Evolutionary conservation across 345 rosid genomes (phyloP).

Genomic region (Kernera saxatilis): DNA sequence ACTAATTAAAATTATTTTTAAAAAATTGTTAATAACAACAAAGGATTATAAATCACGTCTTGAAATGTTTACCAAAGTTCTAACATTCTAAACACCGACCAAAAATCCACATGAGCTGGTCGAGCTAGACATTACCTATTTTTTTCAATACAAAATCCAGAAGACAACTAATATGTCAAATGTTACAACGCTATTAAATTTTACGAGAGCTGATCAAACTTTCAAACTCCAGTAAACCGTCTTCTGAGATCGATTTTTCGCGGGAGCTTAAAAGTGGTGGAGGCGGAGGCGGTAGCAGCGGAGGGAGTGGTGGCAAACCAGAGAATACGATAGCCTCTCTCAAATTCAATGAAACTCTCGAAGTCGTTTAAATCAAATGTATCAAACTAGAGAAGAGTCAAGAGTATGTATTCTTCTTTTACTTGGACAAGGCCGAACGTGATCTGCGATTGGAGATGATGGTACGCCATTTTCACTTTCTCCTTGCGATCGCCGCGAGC

Average conservation of each 20-base stretch:
- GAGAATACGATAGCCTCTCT: not conserved
- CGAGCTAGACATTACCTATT: not conserved
- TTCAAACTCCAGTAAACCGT: too few species aligned
- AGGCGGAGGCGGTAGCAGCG: not conserved
- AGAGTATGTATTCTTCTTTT: not conserved
- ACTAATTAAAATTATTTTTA: too few species aligned
- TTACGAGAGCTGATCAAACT: not conserved
- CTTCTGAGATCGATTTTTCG: too few species aligned
- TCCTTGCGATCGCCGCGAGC: slow-evolving; percentile 36
- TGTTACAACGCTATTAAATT: not conserved
- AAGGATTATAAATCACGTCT: too few species aligned
- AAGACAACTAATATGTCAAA: not conserved
- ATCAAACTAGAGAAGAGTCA: not conserved
- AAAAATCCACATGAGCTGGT: not conserved
- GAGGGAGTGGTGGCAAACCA: not conserved
- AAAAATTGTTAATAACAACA: too few species aligned
- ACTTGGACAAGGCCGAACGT: slow-evolving; percentile 43
- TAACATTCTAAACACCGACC: too few species aligned
- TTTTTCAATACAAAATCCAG: not conserved
- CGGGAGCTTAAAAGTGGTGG: too few species aligned
- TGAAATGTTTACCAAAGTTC: too few species aligned
- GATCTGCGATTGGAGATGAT: slow-evolving; percentile 43
- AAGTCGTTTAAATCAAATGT: not conserved
- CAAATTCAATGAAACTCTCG: not conserved
- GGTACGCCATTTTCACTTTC: slow-evolving; percentile 39